These are phyloP conservation scores for Leptodermis oblonga DNA, from an alignment of 257 asterid genomes.

Conservation along the genomic window DNA sequence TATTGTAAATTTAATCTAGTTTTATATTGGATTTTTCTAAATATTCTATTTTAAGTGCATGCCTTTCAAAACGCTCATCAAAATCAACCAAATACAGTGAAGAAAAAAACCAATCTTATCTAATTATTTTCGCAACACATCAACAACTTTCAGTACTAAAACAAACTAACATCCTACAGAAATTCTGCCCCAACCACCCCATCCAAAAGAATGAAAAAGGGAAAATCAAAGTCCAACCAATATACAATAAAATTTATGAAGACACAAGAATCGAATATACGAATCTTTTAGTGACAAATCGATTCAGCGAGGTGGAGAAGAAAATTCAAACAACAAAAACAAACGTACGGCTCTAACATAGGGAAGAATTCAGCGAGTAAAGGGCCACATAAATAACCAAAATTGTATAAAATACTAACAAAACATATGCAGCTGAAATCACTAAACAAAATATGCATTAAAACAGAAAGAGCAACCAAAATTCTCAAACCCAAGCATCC, in stretches of 20 bases:
- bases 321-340: background rate
- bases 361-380: background rate
- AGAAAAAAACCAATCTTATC: background rate
- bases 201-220: background rate
- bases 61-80: background rate
- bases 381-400: background rate
- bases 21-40: background rate
- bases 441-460: constrained; percentile 1
- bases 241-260: background rate
- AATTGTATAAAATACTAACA: background rate
- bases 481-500: background rate
- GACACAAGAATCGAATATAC: background rate
- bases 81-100: background rate
- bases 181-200: no score
- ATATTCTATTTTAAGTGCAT: background rate
- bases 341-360: background rate
- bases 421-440: constrained; percentile 26
- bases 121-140: no score
- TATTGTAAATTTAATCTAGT: background rate
- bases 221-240: background rate
- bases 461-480: background rate
- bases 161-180: background rate
- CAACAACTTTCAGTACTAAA: background rate
- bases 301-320: background rate
- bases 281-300: background rate